These are phyloP conservation scores for Aspergillus indologenus DNA, from an alignment of 495 filamentous ascomycete genomes.

Conservation along the genomic window DNA sequence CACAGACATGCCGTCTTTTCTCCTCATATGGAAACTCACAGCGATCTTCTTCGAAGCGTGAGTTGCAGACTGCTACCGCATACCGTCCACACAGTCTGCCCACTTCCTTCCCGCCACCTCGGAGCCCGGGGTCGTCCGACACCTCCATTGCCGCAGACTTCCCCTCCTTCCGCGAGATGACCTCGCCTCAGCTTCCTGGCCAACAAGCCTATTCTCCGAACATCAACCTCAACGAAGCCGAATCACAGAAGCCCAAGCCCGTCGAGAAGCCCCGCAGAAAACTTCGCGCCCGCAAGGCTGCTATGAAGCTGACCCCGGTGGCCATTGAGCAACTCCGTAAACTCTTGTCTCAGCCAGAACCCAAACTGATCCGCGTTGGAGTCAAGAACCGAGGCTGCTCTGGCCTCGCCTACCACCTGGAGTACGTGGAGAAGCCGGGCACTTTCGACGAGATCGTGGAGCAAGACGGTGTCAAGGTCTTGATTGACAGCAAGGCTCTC, in stretches of 20 bases:
- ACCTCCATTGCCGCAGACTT: slow-evolving; percentile 63
- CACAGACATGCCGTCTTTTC: slow-evolving; percentile 60
- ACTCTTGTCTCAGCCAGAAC: slow-evolving; percentile 75
- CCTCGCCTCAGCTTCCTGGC: slow-evolving; percentile 20
- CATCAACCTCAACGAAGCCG: slow-evolving; percentile 53
- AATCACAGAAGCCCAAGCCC: slow-evolving; percentile 60
- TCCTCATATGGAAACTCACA: slow-evolving; percentile 56
- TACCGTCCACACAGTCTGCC: slow-evolving; percentile 72
- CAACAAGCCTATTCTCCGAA: slow-evolving; percentile 22
- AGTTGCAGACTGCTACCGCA: slow-evolving; percentile 68
- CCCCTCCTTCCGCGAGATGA: slow-evolving; percentile 22
- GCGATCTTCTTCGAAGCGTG: slow-evolving; percentile 55
- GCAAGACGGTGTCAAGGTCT: slow-evolving; percentile 91
- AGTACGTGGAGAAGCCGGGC: slow-evolving; percentile 88
- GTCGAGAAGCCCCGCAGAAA: slow-evolving; percentile 54
- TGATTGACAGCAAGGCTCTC: slow-evolving; percentile 94
- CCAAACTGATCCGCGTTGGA: slow-evolving; percentile 89
- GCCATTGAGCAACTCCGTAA: slow-evolving; percentile 73
- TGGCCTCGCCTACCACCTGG: slow-evolving; percentile 89
- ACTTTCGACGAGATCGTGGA: slow-evolving; percentile 89
- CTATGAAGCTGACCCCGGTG: slow-evolving; percentile 76
- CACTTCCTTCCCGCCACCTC: slow-evolving; percentile 62
- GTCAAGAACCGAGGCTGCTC: slow-evolving; percentile 96
- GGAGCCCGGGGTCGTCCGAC: slow-evolving; percentile 62
- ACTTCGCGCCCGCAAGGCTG: slow-evolving; percentile 82